Evolutionary conservation across 257 asterid genomes (phyloP).

Genomic region (Fraxinus anomala): DNA sequence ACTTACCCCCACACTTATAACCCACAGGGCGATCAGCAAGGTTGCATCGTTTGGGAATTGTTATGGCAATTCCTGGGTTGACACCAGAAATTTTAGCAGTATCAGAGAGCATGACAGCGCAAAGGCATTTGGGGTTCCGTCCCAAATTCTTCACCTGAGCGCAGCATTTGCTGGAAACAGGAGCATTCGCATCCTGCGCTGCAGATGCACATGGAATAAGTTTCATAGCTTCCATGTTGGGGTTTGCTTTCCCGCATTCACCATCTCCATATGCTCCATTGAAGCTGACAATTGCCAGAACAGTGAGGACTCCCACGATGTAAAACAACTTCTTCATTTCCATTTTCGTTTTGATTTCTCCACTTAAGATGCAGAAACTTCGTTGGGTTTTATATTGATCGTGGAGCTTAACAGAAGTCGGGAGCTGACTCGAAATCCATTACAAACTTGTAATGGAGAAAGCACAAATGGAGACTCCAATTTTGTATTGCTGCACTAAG

Average conservation of each 20-base stretch:
- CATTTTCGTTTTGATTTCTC: neutral
- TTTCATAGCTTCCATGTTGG: slow-evolving; percentile 65
- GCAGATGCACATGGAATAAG: slow-evolving; percentile 70
- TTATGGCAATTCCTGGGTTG: slow-evolving; percentile 56
- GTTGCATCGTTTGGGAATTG: slow-evolving; percentile 77
- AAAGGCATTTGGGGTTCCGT: slow-evolving; percentile 61
- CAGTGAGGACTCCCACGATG: slow-evolving; percentile 32
- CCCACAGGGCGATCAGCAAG: slow-evolving; percentile 69
- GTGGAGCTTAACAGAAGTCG: neutral
- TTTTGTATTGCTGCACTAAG: slow-evolving; percentile 32
- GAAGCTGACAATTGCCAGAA: slow-evolving; percentile 25
- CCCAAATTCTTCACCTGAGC: slow-evolving; percentile 53
- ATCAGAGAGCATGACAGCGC: slow-evolving; percentile 74
- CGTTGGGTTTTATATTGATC: slow-evolving; percentile 34
- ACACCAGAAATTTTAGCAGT: slow-evolving; percentile 61
- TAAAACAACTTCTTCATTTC: slow-evolving; percentile 28
- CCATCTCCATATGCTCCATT: slow-evolving; percentile 49
- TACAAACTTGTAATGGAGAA: slow-evolving; percentile 30
- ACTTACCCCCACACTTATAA: slow-evolving; percentile 71
- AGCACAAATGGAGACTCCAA: slow-evolving; percentile 44
- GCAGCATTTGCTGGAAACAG: slow-evolving; percentile 56
- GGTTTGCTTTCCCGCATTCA: slow-evolving; percentile 59
- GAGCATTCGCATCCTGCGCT: slow-evolving; percentile 43
- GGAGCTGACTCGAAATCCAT: slow-evolving; percentile 36
- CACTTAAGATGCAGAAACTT: neutral